Evolutionary conservation across 2,329 filamentous ascomycete species (phyloP).

Genomic region (Amphichorda felina): DNA sequence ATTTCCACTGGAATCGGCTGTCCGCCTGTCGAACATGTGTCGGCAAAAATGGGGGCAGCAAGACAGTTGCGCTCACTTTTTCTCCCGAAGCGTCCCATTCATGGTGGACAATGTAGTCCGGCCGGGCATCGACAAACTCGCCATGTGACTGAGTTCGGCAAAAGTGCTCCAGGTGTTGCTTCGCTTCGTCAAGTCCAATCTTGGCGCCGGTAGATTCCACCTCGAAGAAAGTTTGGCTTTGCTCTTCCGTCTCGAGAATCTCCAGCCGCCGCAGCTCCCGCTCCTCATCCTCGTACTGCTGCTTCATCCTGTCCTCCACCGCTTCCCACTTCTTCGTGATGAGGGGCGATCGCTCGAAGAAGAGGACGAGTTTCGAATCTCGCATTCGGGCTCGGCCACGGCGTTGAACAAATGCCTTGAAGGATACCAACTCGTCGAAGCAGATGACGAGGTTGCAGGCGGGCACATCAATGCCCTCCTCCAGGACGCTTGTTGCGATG

Average conservation of each 20-base stretch:
- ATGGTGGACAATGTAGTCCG: conserved; percentile 52
- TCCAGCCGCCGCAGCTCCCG: conserved; percentile 34
- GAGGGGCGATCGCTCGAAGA: conserved; percentile 20
- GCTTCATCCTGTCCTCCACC: conserved; percentile 64
- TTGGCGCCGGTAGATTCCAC: conserved; percentile 42
- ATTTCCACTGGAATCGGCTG: conserved; percentile 42
- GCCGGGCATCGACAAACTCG: conserved; percentile 51
- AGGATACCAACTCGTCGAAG: conserved; percentile 34
- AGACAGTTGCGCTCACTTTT: conserved; percentile 45
- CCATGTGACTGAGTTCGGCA: conserved; percentile 49
- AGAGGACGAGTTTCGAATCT: conserved; percentile 36
- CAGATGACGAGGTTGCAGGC: conserved; percentile 51
- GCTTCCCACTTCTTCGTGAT: conserved; percentile 41
- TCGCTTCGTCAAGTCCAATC: conserved; percentile 62
- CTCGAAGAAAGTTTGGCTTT: conserved; percentile 13
- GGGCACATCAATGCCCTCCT: conserved; percentile 58
- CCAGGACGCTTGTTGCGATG: conserved; percentile 51
- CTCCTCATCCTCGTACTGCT: conserved; percentile 53
- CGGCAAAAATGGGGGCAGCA: conserved; percentile 62
- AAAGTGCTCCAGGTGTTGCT: conserved; percentile 71
- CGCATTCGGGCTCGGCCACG: conserved; percentile 39
- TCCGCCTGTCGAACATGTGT: conserved; percentile 14
- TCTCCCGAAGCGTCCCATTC: conserved; percentile 12
- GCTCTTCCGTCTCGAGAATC: conserved; percentile 29
- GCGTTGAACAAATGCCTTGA: conserved; percentile 48